These are phyloP conservation scores for Galerina marginata DNA, from an alignment of 768 basidiomycete species.

Conservation along the genomic window DNA sequence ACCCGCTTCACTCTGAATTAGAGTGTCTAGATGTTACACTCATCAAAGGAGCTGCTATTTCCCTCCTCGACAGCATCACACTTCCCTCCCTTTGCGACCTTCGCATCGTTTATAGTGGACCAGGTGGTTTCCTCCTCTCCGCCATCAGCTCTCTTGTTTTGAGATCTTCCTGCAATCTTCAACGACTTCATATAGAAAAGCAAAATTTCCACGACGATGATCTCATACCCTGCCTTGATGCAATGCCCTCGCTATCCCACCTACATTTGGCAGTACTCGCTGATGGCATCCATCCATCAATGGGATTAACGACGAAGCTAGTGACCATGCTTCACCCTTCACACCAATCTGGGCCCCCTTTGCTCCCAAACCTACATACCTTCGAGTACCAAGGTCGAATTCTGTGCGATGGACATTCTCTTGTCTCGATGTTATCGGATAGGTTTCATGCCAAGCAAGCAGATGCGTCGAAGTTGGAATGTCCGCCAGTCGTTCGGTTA, in stretches of 20 bases:
- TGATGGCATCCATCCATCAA: constrained; percentile 1
- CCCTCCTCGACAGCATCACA: constrained; percentile 22
- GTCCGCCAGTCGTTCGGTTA: background rate
- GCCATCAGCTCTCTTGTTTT: constrained; percentile 19
- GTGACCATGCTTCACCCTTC: constrained; percentile 12
- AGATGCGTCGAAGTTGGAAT: background rate
- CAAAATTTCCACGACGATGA: constrained; percentile 16
- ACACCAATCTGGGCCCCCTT: background rate
- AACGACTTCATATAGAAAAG: constrained; percentile 19
- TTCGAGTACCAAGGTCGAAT: constrained; percentile 20
- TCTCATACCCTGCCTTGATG: constrained; percentile 20
- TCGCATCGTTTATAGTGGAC: constrained; percentile 20
- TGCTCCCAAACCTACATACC: constrained; percentile 16
- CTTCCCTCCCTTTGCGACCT: constrained; percentile 25
- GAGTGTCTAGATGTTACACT: constrained; percentile 24
- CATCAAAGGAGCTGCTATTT: constrained; percentile 25
- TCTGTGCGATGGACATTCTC: constrained; percentile 2
- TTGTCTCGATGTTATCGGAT: constrained; percentile 7
- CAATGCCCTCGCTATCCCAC: constrained; percentile 17
- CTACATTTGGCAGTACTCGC: constrained; percentile 11
- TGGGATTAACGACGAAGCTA: constrained; percentile 17
- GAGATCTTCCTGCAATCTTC: constrained; percentile 22
- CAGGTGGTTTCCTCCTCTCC: constrained; percentile 15
- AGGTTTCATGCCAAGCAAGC: constrained; percentile 1
- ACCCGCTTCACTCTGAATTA: constrained; percentile 16